These are phyloP conservation scores for Uronychia setigera DNA, from an alignment of 73 alveolate species.

Conservation along the genomic window DNA sequence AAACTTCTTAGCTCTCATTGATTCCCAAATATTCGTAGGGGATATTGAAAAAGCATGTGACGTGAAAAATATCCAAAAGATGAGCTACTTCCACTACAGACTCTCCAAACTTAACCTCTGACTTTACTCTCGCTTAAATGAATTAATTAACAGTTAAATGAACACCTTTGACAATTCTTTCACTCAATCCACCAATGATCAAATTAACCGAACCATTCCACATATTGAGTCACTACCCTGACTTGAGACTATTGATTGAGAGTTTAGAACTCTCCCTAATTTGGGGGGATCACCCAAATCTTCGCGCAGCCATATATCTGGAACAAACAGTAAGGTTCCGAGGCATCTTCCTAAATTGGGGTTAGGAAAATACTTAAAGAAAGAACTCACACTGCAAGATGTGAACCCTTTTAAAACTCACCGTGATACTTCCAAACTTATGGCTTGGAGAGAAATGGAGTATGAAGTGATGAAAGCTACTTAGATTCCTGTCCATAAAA, in stretches of 20 bases:
- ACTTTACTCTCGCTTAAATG: too few relatives aligned
- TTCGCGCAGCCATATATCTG: neutral
- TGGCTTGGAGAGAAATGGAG: neutral
- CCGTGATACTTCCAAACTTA: neutral
- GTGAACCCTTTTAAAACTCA: neutral
- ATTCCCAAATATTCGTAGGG: too few relatives aligned
- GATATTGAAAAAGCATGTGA: too few relatives aligned
- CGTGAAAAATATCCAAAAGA: too few relatives aligned
- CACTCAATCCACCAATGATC: neutral
- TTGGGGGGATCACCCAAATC: neutral
- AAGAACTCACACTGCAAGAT: neutral
- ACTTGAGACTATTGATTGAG: neutral
- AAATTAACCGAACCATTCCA: neutral
- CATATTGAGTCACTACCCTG: neutral
- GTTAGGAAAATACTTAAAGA: neutral
- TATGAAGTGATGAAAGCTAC: neutral
- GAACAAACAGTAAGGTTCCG: neutral
- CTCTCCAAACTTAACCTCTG: too few relatives aligned
- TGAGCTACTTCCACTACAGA: too few relatives aligned
- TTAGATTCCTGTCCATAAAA: neutral
- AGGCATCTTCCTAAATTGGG: neutral
- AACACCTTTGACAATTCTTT: neutral
- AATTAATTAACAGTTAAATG: neutral
- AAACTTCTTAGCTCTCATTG: too few relatives aligned
- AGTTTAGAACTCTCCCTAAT: neutral